Conservation (phyloP, 805 yeast species). For the Wickerhamomyces silvicola region DNA sequence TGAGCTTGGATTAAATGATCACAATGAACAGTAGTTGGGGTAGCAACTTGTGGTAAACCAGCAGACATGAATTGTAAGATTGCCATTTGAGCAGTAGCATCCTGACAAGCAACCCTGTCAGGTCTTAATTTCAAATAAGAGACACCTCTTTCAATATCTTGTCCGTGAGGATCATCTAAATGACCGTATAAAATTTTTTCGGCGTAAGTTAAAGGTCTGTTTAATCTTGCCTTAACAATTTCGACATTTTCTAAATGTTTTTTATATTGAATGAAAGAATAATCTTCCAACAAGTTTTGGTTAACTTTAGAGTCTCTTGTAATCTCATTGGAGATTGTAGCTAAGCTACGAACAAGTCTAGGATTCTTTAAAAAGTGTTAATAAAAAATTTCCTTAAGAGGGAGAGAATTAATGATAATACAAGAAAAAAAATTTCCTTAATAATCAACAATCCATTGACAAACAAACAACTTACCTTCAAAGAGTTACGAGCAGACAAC, state of each 20-base stretch:
- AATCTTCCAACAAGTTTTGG: conserved; percentile 76
- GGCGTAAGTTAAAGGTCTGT: conserved; percentile 89
- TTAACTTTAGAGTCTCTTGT: conserved; percentile 67
- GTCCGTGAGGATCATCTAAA: conserved; percentile 86
- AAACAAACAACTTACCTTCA: conserved; percentile 7
- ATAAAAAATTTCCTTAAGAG: neutral
- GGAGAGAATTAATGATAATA: neutral
- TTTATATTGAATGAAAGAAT: conserved; percentile 87
- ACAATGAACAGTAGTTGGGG: conserved; percentile 95
- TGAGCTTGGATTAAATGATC: conserved; percentile 97
- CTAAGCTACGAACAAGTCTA: conserved; percentile 30
- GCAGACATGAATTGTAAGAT: conserved; percentile 94
- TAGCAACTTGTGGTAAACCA: conserved; percentile 84
- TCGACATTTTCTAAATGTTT: conserved; percentile 82
- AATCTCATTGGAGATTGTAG: conserved; percentile 32
- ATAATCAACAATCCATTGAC: neutral
- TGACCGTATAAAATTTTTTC: conserved; percentile 95
- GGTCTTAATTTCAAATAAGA: conserved; percentile 93
- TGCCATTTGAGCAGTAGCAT: conserved; percentile 99
- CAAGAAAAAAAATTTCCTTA: neutral
- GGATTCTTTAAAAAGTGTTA: conserved; percentile 1
- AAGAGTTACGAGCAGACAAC: conserved; percentile 11
- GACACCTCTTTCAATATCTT: conserved; percentile 79
- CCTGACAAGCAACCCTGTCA: conserved; percentile 98
- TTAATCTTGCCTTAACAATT: conserved; percentile 73